Evolutionary conservation across 169 alveolate species (phyloP).

Genomic region (Plasmodium falciparum): DNA sequence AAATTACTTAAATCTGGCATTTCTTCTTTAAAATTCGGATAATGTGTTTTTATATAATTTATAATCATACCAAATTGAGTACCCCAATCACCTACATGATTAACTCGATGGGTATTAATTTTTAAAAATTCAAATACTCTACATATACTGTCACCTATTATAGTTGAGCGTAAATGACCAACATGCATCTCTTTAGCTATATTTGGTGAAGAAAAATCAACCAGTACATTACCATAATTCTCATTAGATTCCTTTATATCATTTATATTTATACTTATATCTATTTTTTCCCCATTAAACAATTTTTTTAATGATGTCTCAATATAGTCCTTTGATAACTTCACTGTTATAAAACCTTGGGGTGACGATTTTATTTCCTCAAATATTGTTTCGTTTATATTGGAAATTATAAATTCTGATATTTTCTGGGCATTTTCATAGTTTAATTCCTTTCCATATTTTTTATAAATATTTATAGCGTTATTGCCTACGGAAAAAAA

Average conservation of each 20-base stretch:
- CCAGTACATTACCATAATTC: conserved; percentile 78
- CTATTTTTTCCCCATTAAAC: conserved; percentile 75
- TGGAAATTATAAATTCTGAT: conserved; percentile 82
- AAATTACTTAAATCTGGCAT: conserved; percentile 95
- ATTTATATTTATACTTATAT: conserved; percentile 55
- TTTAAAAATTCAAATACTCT: conserved; percentile 87
- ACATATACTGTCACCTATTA: conserved; percentile 97
- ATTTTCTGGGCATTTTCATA: conserved; percentile 85
- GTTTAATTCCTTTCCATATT: conserved; percentile 76
- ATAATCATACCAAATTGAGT: conserved; percentile 99
- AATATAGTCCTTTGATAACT: conserved; percentile 74
- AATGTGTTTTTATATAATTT: conserved; percentile 89
- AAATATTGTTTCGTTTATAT: conserved; percentile 77
- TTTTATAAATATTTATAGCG: conserved; percentile 84
- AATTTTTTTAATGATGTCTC: conserved; percentile 70
- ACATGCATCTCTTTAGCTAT: conserved; percentile 99
- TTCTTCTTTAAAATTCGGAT: conserved; percentile 93
- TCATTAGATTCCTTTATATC: conserved; percentile 27
- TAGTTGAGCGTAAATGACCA: conserved; percentile 99
- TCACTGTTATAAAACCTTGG: conserved; percentile 85
- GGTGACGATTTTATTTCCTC: conserved; percentile 89
- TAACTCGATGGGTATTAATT: conserved; percentile 91
- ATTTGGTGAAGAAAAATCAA: conserved; percentile 99
- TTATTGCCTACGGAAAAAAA: conserved; percentile 80
- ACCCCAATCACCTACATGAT: conserved; percentile 99